Evolutionary conservation across 2,329 filamentous ascomycete species (phyloP).

Genomic region (Aspergillus sp.): DNA sequence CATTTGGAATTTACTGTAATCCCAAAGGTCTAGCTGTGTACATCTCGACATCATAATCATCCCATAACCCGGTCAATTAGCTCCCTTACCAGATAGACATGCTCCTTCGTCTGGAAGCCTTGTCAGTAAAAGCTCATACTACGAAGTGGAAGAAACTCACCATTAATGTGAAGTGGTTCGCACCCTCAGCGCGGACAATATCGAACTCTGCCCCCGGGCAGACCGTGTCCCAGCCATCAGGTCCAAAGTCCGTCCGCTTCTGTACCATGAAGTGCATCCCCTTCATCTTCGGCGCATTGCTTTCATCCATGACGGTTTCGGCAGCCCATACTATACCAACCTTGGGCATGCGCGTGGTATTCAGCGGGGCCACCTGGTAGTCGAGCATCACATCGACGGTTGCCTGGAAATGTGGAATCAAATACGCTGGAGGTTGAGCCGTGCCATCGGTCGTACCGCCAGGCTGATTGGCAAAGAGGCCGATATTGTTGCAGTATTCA

Average conservation of each 20-base stretch:
- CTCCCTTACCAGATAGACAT: slow-evolving; percentile 3
- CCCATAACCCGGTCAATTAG: slow-evolving; percentile 4
- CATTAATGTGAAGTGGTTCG: slow-evolving; percentile 6
- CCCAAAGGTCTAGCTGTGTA: no score
- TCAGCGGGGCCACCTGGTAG: background rate
- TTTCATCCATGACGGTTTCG: background rate
- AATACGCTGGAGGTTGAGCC: background rate
- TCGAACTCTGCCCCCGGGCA: background rate
- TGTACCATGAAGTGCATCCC: slow-evolving; percentile 4
- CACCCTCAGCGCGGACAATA: background rate
- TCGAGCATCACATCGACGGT: slow-evolving; percentile 6
- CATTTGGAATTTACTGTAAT: no score
- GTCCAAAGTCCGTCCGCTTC: slow-evolving; percentile 3
- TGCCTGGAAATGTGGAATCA: slow-evolving; percentile 4
- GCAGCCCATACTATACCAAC: slow-evolving; percentile 4
- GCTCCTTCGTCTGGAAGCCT: background rate
- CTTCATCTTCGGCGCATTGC: background rate
- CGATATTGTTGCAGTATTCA: slow-evolving; percentile 1
- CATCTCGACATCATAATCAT: background rate
- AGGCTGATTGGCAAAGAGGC: background rate
- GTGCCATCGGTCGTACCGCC: background rate
- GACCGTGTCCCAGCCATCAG: background rate
- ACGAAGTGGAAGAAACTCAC: background rate
- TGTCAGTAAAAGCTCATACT: background rate
- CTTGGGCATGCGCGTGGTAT: slow-evolving; percentile 1